Evolutionary conservation across 176 grass and related monocot genomes (phyloP).

Genomic region (Aegilops sharonensis): DNA sequence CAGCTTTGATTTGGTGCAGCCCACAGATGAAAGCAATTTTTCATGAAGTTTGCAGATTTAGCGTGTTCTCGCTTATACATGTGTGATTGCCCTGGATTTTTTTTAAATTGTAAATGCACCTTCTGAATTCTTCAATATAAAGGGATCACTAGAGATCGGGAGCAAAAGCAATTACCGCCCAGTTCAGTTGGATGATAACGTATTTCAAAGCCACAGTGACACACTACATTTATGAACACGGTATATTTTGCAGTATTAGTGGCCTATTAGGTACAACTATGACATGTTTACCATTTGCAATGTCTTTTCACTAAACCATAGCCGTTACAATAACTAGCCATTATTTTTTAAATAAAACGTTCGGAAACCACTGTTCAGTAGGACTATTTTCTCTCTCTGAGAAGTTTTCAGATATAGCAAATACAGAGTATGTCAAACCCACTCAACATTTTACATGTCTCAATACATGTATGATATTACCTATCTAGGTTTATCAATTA

Average conservation of each 20-base stretch:
- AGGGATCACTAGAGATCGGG: not conserved
- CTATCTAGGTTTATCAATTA: not conserved
- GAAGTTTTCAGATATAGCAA: not conserved
- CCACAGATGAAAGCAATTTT: not conserved
- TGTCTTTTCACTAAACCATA: not conserved
- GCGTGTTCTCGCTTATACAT: not conserved
- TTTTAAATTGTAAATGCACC: not conserved
- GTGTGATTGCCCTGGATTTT: not conserved
- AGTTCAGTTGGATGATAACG: not conserved
- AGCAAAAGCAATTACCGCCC: not conserved
- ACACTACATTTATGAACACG: not conserved
- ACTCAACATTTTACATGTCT: not conserved
- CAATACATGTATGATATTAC: not conserved
- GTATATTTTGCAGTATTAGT: not conserved
- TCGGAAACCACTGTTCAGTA: not conserved
- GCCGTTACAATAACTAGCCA: not conserved
- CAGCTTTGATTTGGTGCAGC: not conserved
- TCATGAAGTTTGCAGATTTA: not conserved
- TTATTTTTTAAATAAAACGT: not conserved
- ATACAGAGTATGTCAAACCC: not conserved
- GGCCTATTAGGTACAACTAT: not conserved
- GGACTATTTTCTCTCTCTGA: not conserved
- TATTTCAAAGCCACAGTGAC: not conserved
- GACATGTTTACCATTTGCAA: not conserved
- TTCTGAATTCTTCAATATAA: not conserved